Percentiles rank a stretch among this genome's conserved stretches.
Conservation (phyloP, 1,284 basidiomycete species). For the Taiwanofungus camphoratus region DNA sequence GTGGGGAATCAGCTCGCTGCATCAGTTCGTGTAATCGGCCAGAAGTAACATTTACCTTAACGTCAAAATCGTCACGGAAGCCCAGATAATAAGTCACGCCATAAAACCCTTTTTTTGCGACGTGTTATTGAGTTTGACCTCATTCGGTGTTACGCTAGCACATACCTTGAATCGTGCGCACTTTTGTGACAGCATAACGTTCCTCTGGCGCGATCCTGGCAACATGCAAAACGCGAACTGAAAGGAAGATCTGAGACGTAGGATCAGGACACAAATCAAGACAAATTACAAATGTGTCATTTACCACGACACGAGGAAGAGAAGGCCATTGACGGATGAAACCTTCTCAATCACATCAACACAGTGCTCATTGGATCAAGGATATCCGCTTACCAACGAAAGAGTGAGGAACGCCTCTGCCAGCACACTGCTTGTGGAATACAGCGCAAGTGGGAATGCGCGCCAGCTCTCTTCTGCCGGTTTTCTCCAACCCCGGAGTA, state of each 20-base stretch:
- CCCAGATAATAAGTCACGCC: conserved; percentile 55
- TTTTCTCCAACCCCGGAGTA: conserved; percentile 7
- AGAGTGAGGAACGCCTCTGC: conserved; percentile 52
- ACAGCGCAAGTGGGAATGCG: conserved; percentile 49
- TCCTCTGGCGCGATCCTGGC: conserved; percentile 41
- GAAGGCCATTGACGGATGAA: conserved; percentile 54
- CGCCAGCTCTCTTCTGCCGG: conserved; percentile 28
- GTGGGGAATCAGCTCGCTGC: neutral
- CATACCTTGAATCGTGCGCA: conserved; percentile 44
- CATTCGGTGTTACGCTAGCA: too few relatives aligned
- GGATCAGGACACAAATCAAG: neutral
- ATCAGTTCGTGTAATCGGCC: neutral
- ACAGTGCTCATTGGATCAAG: neutral
- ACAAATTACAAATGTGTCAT: conserved; percentile 13
- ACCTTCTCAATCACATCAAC: conserved; percentile 19
- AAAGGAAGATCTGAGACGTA: conserved; percentile 53
- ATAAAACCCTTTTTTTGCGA: conserved; percentile 43
- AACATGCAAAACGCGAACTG: conserved; percentile 43
- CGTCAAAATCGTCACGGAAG: conserved; percentile 53
- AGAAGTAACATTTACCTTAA: conserved; percentile 26
- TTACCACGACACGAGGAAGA: conserved; percentile 51
- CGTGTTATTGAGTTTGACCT: too few relatives aligned
- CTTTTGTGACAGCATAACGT: conserved; percentile 48
- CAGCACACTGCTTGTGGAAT: conserved; percentile 50
- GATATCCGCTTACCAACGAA: conserved; percentile 38